A percentile compares a stretch with the other conserved stretches of the same genome.
Conservation (phyloP, 441 rosid genomes). For the Populus trichocarpa region DNA sequence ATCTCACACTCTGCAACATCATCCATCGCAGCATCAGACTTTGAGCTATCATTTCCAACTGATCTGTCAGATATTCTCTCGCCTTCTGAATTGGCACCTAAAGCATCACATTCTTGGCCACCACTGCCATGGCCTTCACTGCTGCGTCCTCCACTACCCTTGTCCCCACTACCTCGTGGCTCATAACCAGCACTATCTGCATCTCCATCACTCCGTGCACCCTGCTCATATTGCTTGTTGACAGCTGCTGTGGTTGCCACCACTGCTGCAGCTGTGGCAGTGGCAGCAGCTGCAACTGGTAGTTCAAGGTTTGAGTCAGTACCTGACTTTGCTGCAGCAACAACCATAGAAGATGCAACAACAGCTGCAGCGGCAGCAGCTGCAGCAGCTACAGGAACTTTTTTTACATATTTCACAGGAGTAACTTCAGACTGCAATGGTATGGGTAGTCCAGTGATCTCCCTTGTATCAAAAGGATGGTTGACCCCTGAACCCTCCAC, state of each 20-base stretch:
- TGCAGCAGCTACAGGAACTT: constrained; percentile 86
- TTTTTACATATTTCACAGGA: constrained; percentile 42
- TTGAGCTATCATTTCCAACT: constrained; percentile 54
- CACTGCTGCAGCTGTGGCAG: constrained; percentile 94
- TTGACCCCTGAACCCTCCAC: constrained; percentile 32
- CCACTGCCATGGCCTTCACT: constrained; percentile 37
- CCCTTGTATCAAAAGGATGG: constrained; percentile 35
- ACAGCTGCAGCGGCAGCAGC: constrained; percentile 95
- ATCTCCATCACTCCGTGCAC: constrained; percentile 52
- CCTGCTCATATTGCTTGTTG: constrained; percentile 60
- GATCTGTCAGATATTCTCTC: constrained; percentile 71
- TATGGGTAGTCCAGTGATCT: constrained; percentile 35
- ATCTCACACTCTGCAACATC: constrained; percentile 93
- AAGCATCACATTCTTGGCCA: constrained; percentile 37
- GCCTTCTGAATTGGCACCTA: constrained; percentile 48
- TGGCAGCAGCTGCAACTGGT: constrained; percentile 96
- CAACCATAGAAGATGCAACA: constrained; percentile 96
- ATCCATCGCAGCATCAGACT: constrained; percentile 62
- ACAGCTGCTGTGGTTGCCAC: constrained; percentile 91
- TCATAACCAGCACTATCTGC: constrained; percentile 45
- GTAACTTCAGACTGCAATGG: constrained; percentile 45
- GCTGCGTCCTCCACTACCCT: background rate
- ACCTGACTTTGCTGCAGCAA: constrained; percentile 72
- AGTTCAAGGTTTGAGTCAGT: constrained; percentile 64
- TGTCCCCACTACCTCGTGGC: constrained; percentile 43